Evolutionary conservation across 768 basidiomycete species (phyloP).

Genomic region (Saitozyma sp.): DNA sequence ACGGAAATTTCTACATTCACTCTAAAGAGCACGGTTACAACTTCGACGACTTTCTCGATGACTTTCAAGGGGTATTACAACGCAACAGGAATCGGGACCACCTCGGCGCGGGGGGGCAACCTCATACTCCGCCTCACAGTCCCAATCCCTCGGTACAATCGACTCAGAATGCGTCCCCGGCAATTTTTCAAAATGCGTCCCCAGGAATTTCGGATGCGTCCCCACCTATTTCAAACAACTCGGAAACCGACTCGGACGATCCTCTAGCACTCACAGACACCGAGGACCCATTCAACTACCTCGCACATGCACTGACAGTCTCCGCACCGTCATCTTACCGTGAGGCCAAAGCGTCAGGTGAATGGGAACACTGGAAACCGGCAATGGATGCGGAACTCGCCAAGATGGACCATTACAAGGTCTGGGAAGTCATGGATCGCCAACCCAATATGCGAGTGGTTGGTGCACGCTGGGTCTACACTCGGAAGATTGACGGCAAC

Average conservation of each 20-base stretch:
- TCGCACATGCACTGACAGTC: neutral
- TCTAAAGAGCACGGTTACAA: too few species aligned
- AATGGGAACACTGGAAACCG: conserved; percentile 6
- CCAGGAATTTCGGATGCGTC: too few species aligned
- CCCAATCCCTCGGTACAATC: too few species aligned
- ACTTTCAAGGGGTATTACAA: too few species aligned
- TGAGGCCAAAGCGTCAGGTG: neutral
- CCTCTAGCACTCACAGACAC: neutral
- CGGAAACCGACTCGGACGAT: neutral
- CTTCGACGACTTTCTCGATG: too few species aligned
- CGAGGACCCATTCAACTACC: neutral
- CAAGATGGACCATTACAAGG: conserved; percentile 10
- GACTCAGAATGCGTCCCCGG: too few species aligned
- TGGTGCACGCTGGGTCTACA: conserved; percentile 7
- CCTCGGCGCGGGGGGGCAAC: too few species aligned
- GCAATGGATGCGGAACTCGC: conserved; percentile 8
- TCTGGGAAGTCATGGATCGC: conserved; percentile 4
- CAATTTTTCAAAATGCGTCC: too few species aligned
- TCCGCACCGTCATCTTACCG: neutral
- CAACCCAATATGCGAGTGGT: neutral
- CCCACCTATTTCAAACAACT: too few species aligned
- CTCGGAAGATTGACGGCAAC: conserved; percentile 7
- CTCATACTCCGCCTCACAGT: too few species aligned
- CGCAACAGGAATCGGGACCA: too few species aligned
- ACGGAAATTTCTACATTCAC: too few species aligned